Evolutionary conservation across 2,329 filamentous ascomycete species (phyloP).

Genomic region (Fusarium equiseti): DNA sequence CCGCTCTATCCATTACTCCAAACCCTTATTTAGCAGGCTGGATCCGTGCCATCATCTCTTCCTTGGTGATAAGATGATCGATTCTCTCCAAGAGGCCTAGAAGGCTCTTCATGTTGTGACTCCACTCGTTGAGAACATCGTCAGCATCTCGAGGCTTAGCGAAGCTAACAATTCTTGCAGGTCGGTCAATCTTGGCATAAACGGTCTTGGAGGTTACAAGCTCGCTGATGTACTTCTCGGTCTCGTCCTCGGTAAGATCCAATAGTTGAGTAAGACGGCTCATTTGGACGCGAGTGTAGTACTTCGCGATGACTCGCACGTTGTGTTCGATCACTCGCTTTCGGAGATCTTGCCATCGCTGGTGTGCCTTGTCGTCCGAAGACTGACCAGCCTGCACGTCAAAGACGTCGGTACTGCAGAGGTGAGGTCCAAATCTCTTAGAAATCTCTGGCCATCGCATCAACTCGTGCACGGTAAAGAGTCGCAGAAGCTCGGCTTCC

Average conservation of each 20-base stretch:
- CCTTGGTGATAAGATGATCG: slow-evolving; percentile 98
- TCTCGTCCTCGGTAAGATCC: slow-evolving; percentile 93
- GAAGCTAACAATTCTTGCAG: slow-evolving; percentile 91
- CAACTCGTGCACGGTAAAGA: slow-evolving; percentile 94
- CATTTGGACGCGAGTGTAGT: slow-evolving; percentile 98
- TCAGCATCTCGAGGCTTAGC: slow-evolving; percentile 95
- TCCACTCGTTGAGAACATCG: slow-evolving; percentile 98
- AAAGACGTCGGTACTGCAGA: slow-evolving; percentile 92
- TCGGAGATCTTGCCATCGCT: slow-evolving; percentile 92
- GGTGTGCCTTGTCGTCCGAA: slow-evolving; percentile 81
- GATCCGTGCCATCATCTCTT: slow-evolving; percentile 99
- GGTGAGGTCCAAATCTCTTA: slow-evolving; percentile 87
- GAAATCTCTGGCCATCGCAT: slow-evolving; percentile 98
- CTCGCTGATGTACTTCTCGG: slow-evolving; percentile 98
- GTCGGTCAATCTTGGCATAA: slow-evolving; percentile 96
- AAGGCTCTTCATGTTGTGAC: slow-evolving; percentile 95
- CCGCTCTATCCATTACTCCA: slow-evolving; percentile 45
- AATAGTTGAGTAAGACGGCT: slow-evolving; percentile 89
- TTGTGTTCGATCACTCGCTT: slow-evolving; percentile 99
- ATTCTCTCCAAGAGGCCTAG: slow-evolving; percentile 88
- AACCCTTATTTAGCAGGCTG: slow-evolving; percentile 68
- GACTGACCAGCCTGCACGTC: slow-evolving; percentile 73
- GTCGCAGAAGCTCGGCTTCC: slow-evolving; percentile 88
- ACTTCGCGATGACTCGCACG: slow-evolving; percentile 95
- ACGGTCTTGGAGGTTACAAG: slow-evolving; percentile 98